Percentiles rank a stretch among this genome's conserved stretches.
phyloP scores from a whole-genome alignment of 2,329 filamentous ascomycete genomes.

The Myriosclerotinia curreyana region DNA sequence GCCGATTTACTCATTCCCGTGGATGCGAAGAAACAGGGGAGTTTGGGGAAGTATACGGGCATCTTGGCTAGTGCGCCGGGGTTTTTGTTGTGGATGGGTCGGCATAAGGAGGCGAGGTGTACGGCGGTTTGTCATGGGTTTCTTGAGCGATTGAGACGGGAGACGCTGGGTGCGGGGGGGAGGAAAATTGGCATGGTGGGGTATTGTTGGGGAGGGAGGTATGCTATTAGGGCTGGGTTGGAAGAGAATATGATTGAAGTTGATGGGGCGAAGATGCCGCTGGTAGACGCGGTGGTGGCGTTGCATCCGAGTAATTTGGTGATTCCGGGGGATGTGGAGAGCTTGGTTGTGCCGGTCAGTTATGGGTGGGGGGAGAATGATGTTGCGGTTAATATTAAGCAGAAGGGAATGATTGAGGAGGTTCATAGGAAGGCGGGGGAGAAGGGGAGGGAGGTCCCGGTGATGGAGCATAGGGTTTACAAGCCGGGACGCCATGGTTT shows the following conservation, averaged over 20 bases:
- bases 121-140: conserved; percentile 39
- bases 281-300: not conserved
- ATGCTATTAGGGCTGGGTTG: conserved; percentile 38
- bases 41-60: conserved; percentile 42
- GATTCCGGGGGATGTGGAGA: conserved; percentile 41
- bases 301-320: conserved; percentile 40
- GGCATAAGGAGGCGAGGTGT: conserved; percentile 39
- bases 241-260: conserved; percentile 40
- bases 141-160: not conserved
- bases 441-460: conserved; percentile 37
- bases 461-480: conserved; percentile 40
- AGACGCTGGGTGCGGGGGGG: not conserved
- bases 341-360: conserved; percentile 37
- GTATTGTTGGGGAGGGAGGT: conserved; percentile 43
- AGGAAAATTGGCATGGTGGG: conserved; percentile 42
- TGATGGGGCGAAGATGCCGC: conserved; percentile 32
- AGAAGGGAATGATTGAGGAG: not conserved
- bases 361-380: conserved; percentile 40
- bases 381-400: conserved; percentile 35
- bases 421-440: conserved; percentile 26
- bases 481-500: conserved; percentile 41
- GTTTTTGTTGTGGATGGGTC: conserved; percentile 39
- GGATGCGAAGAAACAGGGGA: conserved; percentile 40
- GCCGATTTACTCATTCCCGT: conserved; percentile 42
- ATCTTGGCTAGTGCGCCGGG: conserved; percentile 40